Percentiles rank a stretch among this genome's conserved stretches.
Conservation (phyloP, 805 yeast species). For the Candida quercuum region DNA sequence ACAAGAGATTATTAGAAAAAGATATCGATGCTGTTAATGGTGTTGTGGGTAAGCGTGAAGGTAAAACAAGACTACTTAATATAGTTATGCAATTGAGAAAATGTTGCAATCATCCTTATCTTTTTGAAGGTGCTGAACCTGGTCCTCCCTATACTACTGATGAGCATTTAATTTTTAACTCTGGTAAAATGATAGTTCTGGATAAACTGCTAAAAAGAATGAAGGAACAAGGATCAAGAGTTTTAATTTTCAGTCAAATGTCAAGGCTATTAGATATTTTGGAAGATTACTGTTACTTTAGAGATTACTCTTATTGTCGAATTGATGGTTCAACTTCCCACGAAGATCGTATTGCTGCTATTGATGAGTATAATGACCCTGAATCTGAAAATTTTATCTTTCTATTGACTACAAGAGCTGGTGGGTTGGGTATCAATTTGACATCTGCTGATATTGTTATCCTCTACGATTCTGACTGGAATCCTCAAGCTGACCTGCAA, state of each 20-base stretch:
- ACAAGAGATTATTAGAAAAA: slow-evolving; percentile 79
- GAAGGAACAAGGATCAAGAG: slow-evolving; percentile 77
- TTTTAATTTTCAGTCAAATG: slow-evolving; percentile 91
- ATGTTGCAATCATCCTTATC: slow-evolving; percentile 95
- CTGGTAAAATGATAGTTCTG: slow-evolving; percentile 86
- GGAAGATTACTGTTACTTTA: slow-evolving; percentile 85
- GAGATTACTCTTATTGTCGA: slow-evolving; percentile 83
- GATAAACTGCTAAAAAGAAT: slow-evolving; percentile 76
- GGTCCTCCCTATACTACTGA: slow-evolving; percentile 97
- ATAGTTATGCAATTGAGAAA: slow-evolving; percentile 96
- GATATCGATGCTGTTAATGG: slow-evolving; percentile 97
- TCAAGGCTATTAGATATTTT: slow-evolving; percentile 81
- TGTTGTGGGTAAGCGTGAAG: slow-evolving; percentile 88
- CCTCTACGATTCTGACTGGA: slow-evolving; percentile 92
- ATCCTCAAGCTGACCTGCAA: slow-evolving; percentile 95
- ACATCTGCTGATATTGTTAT: slow-evolving; percentile 90
- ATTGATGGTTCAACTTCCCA: slow-evolving; percentile 93
- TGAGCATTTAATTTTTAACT: slow-evolving; percentile 84
- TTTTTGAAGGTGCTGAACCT: slow-evolving; percentile 99
- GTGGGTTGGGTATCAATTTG: slow-evolving; percentile 91
- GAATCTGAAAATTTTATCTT: slow-evolving; percentile 80
- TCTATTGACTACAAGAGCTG: slow-evolving; percentile 89
- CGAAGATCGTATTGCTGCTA: slow-evolving; percentile 87
- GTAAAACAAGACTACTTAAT: slow-evolving; percentile 83
- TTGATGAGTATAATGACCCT: slow-evolving; percentile 85